phyloP scores from a whole-genome alignment of 1,284 basidiomycete species.

The Naganishia sp. region DNA sequence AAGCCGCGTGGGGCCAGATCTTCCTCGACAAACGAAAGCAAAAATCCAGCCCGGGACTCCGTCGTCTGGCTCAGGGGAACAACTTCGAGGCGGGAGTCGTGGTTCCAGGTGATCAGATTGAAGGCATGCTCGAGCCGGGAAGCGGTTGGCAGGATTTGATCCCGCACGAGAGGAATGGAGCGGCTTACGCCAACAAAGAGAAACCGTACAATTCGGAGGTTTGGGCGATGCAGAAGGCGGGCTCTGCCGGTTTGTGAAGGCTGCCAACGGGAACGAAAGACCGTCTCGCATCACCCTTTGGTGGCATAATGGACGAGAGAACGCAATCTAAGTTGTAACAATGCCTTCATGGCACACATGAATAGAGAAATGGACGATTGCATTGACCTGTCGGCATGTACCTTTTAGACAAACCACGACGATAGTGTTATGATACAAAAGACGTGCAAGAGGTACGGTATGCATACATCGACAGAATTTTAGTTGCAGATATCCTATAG shows the following conservation, averaged over 20 bases:
- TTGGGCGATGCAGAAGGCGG: constrained; percentile 16
- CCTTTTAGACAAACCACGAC: constrained; percentile 2
- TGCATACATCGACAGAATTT: constrained; percentile 3
- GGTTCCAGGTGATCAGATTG: constrained; percentile 24
- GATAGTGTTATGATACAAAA: constrained; percentile 23
- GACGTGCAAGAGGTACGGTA: constrained; percentile 8
- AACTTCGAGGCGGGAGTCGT: constrained; percentile 34
- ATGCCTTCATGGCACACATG: neutral
- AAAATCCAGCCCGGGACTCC: neutral
- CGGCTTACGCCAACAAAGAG: constrained; percentile 22
- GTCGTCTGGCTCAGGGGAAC: constrained; percentile 17
- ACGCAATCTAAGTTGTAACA: neutral
- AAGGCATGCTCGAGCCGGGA: constrained; percentile 32
- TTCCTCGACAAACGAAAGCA: constrained; percentile 10
- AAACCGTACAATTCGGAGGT: constrained; percentile 31
- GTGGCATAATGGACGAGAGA: too few relatives aligned
- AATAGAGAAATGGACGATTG: too few relatives aligned
- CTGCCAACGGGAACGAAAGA: neutral
- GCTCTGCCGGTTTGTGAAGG: neutral
- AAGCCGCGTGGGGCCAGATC: constrained; percentile 32
- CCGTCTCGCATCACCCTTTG: too few relatives aligned
- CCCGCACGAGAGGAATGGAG: constrained; percentile 28
- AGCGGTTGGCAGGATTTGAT: constrained; percentile 33
- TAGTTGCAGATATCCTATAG: neutral
- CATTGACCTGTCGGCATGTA: neutral